phyloP scores from a whole-genome alignment of 148 eudicot species.

The Rhododendron vialii region DNA sequence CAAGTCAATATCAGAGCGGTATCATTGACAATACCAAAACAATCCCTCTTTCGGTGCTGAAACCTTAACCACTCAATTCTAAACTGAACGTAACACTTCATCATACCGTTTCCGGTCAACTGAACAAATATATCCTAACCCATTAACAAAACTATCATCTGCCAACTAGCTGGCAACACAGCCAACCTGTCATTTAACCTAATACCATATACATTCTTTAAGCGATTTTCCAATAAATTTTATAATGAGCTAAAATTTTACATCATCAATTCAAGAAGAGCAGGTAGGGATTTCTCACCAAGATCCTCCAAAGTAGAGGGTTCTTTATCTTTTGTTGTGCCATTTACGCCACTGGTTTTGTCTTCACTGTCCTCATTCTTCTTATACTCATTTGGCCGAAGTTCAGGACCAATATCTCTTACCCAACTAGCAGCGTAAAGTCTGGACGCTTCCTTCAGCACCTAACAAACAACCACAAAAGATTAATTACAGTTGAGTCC shows the following conservation, averaged over 20 bases:
- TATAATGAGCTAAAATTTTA: not conserved
- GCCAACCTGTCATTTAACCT: too few species aligned
- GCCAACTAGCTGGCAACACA: not conserved
- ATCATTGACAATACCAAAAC: not conserved
- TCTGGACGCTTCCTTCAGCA: constrained; percentile 74
- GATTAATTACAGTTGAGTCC: not conserved
- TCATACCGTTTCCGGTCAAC: not conserved
- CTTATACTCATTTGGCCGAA: constrained; percentile 70
- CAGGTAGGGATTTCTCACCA: constrained; percentile 25
- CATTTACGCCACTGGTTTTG: constrained; percentile 26
- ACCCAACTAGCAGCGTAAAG: constrained; percentile 90
- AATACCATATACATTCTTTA: not conserved
- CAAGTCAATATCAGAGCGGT: not conserved
- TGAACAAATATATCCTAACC: not conserved
- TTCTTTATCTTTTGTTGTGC: constrained; percentile 38
- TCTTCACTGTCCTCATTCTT: constrained; percentile 35
- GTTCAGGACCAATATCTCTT: constrained; percentile 93
- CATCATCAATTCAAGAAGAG: not conserved
- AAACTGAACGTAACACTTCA: not conserved
- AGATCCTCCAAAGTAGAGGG: constrained; percentile 85
- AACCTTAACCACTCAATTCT: not conserved
- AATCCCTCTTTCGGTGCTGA: not conserved
- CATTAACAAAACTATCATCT: not conserved
- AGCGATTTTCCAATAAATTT: not conserved
- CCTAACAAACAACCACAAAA: constrained; percentile 32